Conservation (phyloP, 257 asterid genomes). For the Petunia axillaris region DNA sequence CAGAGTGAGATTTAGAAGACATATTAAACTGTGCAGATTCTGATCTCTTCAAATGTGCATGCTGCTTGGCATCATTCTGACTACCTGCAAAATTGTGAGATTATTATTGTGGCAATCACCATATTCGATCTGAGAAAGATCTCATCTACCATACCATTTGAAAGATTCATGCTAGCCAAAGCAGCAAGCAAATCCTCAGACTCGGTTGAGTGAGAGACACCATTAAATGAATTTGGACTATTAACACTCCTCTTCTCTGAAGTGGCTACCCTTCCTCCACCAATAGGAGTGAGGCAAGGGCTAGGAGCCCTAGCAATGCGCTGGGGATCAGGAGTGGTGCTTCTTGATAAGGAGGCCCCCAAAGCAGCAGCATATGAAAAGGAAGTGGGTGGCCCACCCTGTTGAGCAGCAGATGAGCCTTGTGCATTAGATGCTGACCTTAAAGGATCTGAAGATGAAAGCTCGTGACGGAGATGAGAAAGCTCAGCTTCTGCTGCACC, state of each 20-base stretch:
- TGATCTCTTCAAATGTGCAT: conserved; percentile 45
- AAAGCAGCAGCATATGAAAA: conserved; percentile 92
- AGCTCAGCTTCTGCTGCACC: conserved; percentile 67
- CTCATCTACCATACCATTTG: conserved; percentile 59
- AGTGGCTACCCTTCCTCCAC: conserved; percentile 66
- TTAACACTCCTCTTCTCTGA: conserved; percentile 67
- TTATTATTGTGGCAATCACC: conserved; percentile 24
- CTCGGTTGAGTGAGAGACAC: conserved; percentile 58
- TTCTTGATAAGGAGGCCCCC: conserved; percentile 90
- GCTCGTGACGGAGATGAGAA: conserved; percentile 55
- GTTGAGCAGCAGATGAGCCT: conserved; percentile 57
- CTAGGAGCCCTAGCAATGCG: conserved; percentile 88
- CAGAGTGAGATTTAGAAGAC: conserved; percentile 41
- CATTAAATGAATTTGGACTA: conserved; percentile 62
- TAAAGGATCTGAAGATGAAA: conserved; percentile 53
- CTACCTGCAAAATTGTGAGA: conserved; percentile 57
- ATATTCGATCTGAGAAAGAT: conserved; percentile 49
- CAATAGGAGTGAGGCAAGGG: conserved; percentile 90
- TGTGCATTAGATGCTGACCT: conserved; percentile 52
- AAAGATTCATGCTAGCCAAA: conserved; percentile 77
- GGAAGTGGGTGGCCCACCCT: conserved; percentile 54
- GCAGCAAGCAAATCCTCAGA: conserved; percentile 75
- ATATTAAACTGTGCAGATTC: conserved; percentile 47
- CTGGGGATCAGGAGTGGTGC: conserved; percentile 95
- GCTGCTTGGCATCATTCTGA: conserved; percentile 60